phyloP scores from a whole-genome alignment of 345 rosid genomes.

The Carallia brachiata region DNA sequence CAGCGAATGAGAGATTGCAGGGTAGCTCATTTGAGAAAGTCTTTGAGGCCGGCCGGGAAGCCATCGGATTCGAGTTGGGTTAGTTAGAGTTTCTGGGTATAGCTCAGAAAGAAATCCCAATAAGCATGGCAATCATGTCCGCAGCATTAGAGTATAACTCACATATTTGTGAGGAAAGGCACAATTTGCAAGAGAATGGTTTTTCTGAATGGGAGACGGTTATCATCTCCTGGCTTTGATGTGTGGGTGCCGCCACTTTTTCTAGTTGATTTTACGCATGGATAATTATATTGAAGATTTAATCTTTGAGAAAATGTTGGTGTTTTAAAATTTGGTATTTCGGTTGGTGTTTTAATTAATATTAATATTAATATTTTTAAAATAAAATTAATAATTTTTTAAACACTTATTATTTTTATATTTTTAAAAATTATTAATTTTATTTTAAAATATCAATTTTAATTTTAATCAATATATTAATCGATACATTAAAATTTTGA shows the following conservation, averaged over 20 bases:
- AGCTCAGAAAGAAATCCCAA: slow-evolving; percentile 11
- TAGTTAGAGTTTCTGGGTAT: slow-evolving; percentile 27
- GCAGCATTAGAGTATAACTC: slow-evolving; percentile 35
- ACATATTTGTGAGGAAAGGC: slow-evolving; percentile 42
- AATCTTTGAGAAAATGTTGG: too few species aligned
- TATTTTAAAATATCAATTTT: too few species aligned
- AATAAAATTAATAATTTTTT: too few species aligned
- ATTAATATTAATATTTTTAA: too few species aligned
- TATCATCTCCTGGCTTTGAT: background rate
- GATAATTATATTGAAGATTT: too few species aligned
- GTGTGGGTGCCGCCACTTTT: background rate
- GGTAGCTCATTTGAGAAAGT: slow-evolving; percentile 39
- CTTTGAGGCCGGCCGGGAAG: slow-evolving; percentile 50
- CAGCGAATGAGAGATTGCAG: slow-evolving; percentile 17
- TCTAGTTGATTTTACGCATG: too few species aligned
- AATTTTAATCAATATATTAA: too few species aligned
- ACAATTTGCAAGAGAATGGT: slow-evolving; percentile 9
- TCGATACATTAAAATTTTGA: too few species aligned
- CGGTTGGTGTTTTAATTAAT: too few species aligned
- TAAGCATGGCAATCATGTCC: slow-evolving; percentile 23
- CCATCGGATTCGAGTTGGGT: slow-evolving; percentile 34
- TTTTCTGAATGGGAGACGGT: slow-evolving; percentile 10
- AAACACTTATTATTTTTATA: too few species aligned
- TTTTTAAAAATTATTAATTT: too few species aligned
- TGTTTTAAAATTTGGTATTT: too few species aligned